Base-by-base conservation (phyloP, 208 protist species). In the Trypanosoma mega region DNA sequence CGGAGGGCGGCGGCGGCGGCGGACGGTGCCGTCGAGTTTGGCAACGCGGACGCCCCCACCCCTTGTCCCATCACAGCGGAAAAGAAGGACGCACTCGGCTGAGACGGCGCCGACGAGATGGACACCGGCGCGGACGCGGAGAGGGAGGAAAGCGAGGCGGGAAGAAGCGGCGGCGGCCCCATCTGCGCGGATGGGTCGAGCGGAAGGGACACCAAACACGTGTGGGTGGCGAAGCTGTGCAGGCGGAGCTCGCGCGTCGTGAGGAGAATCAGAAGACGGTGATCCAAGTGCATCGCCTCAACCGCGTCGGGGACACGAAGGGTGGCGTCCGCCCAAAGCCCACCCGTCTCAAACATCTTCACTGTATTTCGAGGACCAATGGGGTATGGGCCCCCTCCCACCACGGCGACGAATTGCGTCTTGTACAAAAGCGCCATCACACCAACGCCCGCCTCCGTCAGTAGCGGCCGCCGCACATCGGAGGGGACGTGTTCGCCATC, bases 341-440 rank as follows among this genome's bases (percentile, higher is more conserved):
- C 37, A 31, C 54, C 66, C 11, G 33, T 26, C 31, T 60, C 44
- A 47, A 65, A 63, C n/a, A 72, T 18, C 18, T 67, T 61, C 1
- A 72, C 62, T 9, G 54, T 33, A 36, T 82, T 72, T 14, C 52
- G 58, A 9, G 50, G 48, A 0, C 71, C 72, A 53, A 85, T 68
- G 45, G 85, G 80, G 18, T 78, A 79, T 12, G 72, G 69, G 0
- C 78, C 81, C 34, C 81, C 81, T 4, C 79, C 85, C 0, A 85
- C 80, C n/a, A 82, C 45, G 14, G 85, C 80, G 21, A 92, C 41
- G 58, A 75, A 76, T 14, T 72, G 63, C 33, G 78, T 76, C 49
- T 85, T 67, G 44, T 82, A 86, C 6, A 88, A 71, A 6, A 92
- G 53, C 36, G 85, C 71, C 68, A 92, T 78, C 8, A 72, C 73